Percentiles rank a stretch among this genome's conserved stretches.
Conservation (phyloP, 2,329 filamentous ascomycete species). For the Neonectria coccinea region DNA sequence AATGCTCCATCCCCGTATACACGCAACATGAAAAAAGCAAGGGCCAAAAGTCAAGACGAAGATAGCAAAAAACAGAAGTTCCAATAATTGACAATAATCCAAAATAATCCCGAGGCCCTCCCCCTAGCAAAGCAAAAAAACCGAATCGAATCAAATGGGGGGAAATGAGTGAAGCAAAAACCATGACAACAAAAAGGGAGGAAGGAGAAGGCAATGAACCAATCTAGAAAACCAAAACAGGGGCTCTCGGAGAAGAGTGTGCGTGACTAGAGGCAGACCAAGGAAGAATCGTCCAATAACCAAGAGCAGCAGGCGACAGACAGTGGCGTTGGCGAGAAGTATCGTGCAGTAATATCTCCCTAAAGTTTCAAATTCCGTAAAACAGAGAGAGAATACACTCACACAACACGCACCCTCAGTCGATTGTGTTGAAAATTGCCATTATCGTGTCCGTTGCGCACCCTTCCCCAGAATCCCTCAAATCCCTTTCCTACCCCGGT, state of each 20-base stretch:
- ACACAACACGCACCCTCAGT: constrained; percentile 33
- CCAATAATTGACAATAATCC: constrained; percentile 16
- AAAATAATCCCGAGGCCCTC: constrained; percentile 23
- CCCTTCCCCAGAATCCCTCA: constrained; percentile 25
- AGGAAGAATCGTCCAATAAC: constrained; percentile 4
- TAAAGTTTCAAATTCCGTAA: constrained; percentile 16
- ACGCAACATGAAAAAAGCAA: constrained; percentile 27
- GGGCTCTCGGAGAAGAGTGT: background rate
- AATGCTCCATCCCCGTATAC: constrained; percentile 43
- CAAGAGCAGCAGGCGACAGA: constrained; percentile 9
- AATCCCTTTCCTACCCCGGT: constrained; percentile 25
- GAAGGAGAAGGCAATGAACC: constrained; percentile 6
- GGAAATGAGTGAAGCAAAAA: background rate
- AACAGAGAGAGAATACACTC: constrained; percentile 40
- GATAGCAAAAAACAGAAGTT: background rate
- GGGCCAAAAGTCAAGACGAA: constrained; percentile 27
- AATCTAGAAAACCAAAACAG: constrained; percentile 16
- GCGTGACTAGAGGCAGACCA: background rate
- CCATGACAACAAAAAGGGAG: background rate
- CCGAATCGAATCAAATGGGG: constrained; percentile 2
- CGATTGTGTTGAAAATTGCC: constrained; percentile 34
- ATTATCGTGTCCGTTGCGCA: constrained; percentile 30
- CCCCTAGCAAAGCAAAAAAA: constrained; percentile 6
- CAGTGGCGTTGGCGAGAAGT: constrained; percentile 4
- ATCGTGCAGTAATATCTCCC: constrained; percentile 25